Evolutionary conservation across 2,329 filamentous ascomycete species (phyloP).

Genomic region (Ascosphaera apis): DNA sequence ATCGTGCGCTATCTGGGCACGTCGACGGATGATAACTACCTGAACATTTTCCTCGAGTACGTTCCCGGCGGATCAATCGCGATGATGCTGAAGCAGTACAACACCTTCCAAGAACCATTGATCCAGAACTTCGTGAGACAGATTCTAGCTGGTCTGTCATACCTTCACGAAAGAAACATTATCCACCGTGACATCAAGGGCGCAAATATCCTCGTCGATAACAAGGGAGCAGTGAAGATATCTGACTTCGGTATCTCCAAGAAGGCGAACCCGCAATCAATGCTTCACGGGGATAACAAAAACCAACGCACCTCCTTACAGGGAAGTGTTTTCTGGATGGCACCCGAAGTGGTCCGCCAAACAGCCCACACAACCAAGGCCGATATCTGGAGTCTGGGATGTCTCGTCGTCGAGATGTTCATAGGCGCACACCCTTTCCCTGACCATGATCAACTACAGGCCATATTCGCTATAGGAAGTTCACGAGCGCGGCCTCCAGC

Average conservation of each 20-base stretch:
- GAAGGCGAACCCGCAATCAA: constrained; percentile 77
- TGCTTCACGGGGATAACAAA: constrained; percentile 31
- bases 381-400: constrained; percentile 95
- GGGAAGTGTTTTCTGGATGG: constrained; percentile 99
- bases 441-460: constrained; percentile 88
- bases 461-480: constrained; percentile 94
- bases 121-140: constrained; percentile 94
- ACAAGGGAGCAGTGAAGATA: constrained; percentile 97
- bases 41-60: constrained; percentile 99
- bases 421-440: constrained; percentile 91
- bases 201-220: constrained; percentile 94
- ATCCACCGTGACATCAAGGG: constrained; percentile 99
- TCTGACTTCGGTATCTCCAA: constrained; percentile 98
- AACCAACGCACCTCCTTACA: constrained; percentile 52
- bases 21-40: constrained; percentile 67
- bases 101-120: constrained; percentile 74
- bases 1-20: constrained; percentile 97
- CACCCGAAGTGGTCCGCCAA: constrained; percentile 92
- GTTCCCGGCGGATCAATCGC: constrained; percentile 93
- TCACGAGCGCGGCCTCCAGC: constrained; percentile 70
- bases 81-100: constrained; percentile 96
- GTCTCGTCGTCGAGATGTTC: constrained; percentile 97
- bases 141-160: constrained; percentile 77
- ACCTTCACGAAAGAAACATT: constrained; percentile 83
- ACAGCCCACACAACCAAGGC: constrained; percentile 96